phyloP scores from a whole-genome alignment of 768 basidiomycete genomes.

The Astraeus odoratus region DNA sequence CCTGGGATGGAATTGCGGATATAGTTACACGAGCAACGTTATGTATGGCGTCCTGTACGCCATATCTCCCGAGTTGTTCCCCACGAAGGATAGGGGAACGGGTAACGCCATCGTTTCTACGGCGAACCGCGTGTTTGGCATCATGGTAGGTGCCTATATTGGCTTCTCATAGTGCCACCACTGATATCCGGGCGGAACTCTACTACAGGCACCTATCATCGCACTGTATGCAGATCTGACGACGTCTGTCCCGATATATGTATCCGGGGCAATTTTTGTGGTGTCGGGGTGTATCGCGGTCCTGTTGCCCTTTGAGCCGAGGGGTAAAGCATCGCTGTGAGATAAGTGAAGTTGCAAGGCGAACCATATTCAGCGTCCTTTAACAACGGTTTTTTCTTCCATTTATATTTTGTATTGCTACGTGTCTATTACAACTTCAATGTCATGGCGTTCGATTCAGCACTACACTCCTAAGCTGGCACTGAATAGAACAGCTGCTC shows the following conservation, averaged over 20 bases:
- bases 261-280: slow-evolving; percentile 49
- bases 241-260: slow-evolving; percentile 48
- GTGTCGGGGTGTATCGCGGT: slow-evolving; percentile 41
- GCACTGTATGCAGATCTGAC: slow-evolving; percentile 41
- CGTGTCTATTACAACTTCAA: too few relatives aligned
- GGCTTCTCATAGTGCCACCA: background rate
- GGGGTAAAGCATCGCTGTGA: slow-evolving; percentile 46
- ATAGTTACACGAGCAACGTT: slow-evolving; percentile 49
- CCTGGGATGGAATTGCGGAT: slow-evolving; percentile 54
- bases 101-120: slow-evolving; percentile 47
- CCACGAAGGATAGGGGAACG: slow-evolving; percentile 47
- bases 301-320: slow-evolving; percentile 49
- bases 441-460: too few relatives aligned
- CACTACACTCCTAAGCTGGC: too few relatives aligned
- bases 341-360: too few relatives aligned
- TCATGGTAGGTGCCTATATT: slow-evolving; percentile 39
- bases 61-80: slow-evolving; percentile 44
- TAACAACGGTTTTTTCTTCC: too few relatives aligned
- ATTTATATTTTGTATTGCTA: too few relatives aligned
- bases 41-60: slow-evolving; percentile 48
- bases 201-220: slow-evolving; percentile 40
- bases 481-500: too few relatives aligned
- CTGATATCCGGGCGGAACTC: background rate
- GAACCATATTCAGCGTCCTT: too few relatives aligned
- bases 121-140: slow-evolving; percentile 50